Conservation (phyloP, 257 asterid species). For the Solanum verrucosum region DNA sequence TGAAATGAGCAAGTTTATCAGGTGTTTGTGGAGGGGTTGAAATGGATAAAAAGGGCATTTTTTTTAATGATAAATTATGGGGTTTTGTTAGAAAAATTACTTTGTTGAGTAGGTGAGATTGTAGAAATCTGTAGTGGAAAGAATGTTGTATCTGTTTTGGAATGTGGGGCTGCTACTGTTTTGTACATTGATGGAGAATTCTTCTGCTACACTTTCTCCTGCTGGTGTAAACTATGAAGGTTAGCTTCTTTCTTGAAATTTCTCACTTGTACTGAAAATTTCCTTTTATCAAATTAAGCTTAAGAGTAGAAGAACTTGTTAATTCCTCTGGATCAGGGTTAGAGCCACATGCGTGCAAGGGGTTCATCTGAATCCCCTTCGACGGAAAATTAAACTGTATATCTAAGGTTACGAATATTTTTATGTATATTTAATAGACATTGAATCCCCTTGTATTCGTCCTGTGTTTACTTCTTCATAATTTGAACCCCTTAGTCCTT, state of each 20-base stretch:
- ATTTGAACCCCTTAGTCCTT: neutral
- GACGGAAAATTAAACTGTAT: neutral
- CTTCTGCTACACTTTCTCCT: constrained; percentile 85
- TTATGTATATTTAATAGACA: too few relatives aligned
- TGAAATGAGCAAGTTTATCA: constrained; percentile 8
- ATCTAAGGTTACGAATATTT: too few relatives aligned
- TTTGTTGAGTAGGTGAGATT: constrained; percentile 27
- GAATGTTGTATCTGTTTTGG: constrained; percentile 24
- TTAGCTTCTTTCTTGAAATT: constrained; percentile 17
- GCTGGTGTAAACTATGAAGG: constrained; percentile 98
- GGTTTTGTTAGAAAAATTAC: constrained; percentile 13
- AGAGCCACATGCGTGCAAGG: neutral
- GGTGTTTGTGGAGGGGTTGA: constrained; percentile 8
- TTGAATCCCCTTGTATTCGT: neutral
- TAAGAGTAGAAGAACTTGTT: neutral
- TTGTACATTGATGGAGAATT: constrained; percentile 34
- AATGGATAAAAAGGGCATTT: constrained; percentile 5
- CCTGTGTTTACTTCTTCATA: neutral
- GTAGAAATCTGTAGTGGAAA: constrained; percentile 28
- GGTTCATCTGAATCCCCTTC: neutral
- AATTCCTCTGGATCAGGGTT: neutral
- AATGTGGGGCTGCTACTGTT: constrained; percentile 34
- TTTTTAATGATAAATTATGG: constrained; percentile 15
- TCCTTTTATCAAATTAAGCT: neutral
- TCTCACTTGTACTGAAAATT: neutral